Conservation (phyloP, 768 basidiomycete species). For the Coprinopsis strossmayeri region DNA sequence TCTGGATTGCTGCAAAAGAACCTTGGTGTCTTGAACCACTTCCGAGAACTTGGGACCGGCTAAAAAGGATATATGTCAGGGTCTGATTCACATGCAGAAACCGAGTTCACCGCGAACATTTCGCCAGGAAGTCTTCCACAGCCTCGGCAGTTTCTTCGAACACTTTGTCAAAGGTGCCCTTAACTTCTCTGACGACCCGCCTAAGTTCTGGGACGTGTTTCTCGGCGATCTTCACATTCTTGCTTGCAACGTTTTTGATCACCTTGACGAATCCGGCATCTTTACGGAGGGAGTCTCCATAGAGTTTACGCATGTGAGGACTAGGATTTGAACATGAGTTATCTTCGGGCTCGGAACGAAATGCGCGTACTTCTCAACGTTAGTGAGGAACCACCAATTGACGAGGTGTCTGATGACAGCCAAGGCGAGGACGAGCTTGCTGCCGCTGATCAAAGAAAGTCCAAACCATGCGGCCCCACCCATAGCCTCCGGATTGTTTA, state of each 20-base stretch:
- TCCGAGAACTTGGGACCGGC: constrained; percentile 86
- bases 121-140: constrained; percentile 89
- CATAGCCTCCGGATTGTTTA: constrained; percentile 95
- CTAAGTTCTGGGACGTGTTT: constrained; percentile 78
- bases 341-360: constrained; percentile 1
- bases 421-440: constrained; percentile 81
- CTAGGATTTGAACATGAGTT: constrained; percentile 34
- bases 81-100: background rate
- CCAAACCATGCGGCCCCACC: constrained; percentile 96
- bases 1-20: constrained; percentile 83
- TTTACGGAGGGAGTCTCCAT: constrained; percentile 88
- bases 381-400: constrained; percentile 94
- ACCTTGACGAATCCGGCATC: constrained; percentile 98
- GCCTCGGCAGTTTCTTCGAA: constrained; percentile 91
- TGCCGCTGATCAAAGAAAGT: constrained; percentile 83
- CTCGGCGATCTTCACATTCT: constrained; percentile 74
- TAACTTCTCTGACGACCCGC: constrained; percentile 79
- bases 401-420: constrained; percentile 82
- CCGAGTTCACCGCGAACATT: constrained; percentile 48
- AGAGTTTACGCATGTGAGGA: constrained; percentile 97
- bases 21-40: constrained; percentile 89
- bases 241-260: constrained; percentile 87
- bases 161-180: constrained; percentile 92
- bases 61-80: constrained; percentile 22
- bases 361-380: constrained; percentile 78